Evolutionary conservation across 306 rosid genomes (phyloP).

Genomic region (Castanea sativa): DNA sequence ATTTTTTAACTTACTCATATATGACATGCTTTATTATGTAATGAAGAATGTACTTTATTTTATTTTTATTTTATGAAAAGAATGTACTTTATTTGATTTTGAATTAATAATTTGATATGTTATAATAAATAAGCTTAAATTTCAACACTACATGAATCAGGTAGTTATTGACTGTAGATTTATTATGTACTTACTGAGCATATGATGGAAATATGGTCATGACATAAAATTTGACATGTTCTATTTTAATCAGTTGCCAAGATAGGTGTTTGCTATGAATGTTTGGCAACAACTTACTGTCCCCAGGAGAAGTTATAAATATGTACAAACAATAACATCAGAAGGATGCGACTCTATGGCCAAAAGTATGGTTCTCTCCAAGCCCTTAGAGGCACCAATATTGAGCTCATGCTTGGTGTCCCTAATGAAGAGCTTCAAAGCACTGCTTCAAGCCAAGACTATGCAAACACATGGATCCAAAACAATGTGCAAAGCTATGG

Average conservation of each 20-base stretch:
- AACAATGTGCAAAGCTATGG: constrained; percentile 10
- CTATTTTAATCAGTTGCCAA: constrained; percentile 32
- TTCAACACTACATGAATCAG: no score
- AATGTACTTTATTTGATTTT: no score
- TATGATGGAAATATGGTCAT: no score
- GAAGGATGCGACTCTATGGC: constrained; percentile 34
- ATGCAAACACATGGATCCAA: constrained; percentile 32
- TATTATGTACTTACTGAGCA: no score
- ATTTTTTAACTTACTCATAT: no score
- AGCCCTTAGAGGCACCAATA: constrained; percentile 52
- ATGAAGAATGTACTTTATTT: no score
- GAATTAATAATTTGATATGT: no score
- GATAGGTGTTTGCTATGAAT: constrained; percentile 52
- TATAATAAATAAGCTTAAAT: no score
- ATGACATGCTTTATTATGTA: no score
- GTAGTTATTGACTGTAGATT: no score
- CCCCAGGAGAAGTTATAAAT: constrained; percentile 32
- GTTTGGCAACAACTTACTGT: constrained; percentile 34
- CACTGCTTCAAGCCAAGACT: constrained; percentile 18
- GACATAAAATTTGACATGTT: neutral
- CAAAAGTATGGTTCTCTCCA: constrained; percentile 21
- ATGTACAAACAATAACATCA: constrained; percentile 31
- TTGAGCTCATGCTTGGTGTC: constrained; percentile 27
- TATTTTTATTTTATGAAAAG: no score
- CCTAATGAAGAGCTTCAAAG: constrained; percentile 5